Evolutionary conservation across 1,139 yeast species (phyloP).

Genomic region (Saccharomycopsis crataegensis): DNA sequence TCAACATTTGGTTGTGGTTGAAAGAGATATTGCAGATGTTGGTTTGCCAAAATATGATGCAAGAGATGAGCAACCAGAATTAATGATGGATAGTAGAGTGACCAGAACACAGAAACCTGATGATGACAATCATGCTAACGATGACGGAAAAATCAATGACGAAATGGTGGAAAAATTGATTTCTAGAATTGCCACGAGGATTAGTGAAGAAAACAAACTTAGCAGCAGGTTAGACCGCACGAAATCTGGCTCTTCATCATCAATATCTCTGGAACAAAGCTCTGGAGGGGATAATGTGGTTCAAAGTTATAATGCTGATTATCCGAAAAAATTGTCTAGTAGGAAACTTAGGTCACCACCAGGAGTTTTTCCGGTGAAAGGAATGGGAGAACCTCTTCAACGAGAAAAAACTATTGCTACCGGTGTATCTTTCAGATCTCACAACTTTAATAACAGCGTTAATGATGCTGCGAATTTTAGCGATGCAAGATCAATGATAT

Average conservation of each 20-base stretch:
- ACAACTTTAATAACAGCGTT: constrained; percentile 12
- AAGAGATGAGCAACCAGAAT: constrained; percentile 72
- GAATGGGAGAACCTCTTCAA: constrained; percentile 58
- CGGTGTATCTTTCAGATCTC: constrained; percentile 19
- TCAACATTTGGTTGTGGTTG: constrained; percentile 62
- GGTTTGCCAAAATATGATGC: constrained; percentile 61
- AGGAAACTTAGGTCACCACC: constrained; percentile 44
- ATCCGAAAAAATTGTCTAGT: not conserved
- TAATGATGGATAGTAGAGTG: constrained; percentile 70
- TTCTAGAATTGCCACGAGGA: not conserved
- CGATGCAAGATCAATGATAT: constrained; percentile 9
- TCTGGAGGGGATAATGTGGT: not conserved
- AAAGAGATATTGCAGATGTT: constrained; percentile 51
- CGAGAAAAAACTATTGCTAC: constrained; percentile 51
- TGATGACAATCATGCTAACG: not conserved
- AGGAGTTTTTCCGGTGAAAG: constrained; percentile 72
- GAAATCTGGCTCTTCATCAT: not conserved
- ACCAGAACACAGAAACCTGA: constrained; percentile 28
- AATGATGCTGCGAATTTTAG: constrained; percentile 1
- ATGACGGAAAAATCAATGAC: not conserved
- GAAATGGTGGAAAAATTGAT: not conserved
- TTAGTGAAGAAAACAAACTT: not conserved
- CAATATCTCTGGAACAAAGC: not conserved
- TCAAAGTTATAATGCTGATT: constrained; percentile 1
- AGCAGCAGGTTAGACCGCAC: not conserved